These are phyloP conservation scores for Kuraishia floccosa DNA, from an alignment of 805 yeast species.

Conservation along the genomic window DNA sequence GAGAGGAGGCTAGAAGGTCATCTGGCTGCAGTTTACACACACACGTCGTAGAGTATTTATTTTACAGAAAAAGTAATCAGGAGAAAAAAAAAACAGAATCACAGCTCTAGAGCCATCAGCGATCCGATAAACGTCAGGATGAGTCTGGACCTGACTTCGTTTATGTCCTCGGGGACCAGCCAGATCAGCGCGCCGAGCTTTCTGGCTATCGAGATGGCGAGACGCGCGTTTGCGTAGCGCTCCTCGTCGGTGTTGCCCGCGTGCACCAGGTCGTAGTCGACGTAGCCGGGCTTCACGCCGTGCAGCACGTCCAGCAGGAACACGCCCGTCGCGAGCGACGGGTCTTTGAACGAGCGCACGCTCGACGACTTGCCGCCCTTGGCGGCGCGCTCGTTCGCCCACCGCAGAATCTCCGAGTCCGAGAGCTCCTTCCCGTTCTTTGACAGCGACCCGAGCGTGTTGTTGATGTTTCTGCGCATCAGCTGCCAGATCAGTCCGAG, in stretches of 20 bases:
- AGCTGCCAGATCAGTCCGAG: slow-evolving; percentile 96
- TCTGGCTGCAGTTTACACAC: too few species aligned
- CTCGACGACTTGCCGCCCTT: slow-evolving; percentile 74
- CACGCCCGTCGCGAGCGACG: slow-evolving; percentile 62
- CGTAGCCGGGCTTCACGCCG: slow-evolving; percentile 96
- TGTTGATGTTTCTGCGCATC: slow-evolving; percentile 90
- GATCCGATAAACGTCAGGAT: slow-evolving; percentile 93
- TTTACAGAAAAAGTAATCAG: background rate
- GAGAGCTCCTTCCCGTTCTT: slow-evolving; percentile 65
- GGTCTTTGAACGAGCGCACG: slow-evolving; percentile 80
- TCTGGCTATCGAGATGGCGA: slow-evolving; percentile 97
- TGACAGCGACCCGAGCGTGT: slow-evolving; percentile 66
- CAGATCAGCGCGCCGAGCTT: slow-evolving; percentile 95
- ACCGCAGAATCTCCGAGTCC: slow-evolving; percentile 78
- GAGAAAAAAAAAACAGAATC: background rate
- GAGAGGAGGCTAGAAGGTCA: too few species aligned
- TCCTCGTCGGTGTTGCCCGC: slow-evolving; percentile 77
- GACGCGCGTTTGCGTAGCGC: slow-evolving; percentile 84
- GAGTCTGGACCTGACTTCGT: slow-evolving; percentile 89
- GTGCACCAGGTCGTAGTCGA: slow-evolving; percentile 85
- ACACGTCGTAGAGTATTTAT: too few species aligned
- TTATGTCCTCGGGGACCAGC: slow-evolving; percentile 99
- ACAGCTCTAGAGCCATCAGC: slow-evolving; percentile 61
- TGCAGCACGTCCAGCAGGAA: slow-evolving; percentile 83
- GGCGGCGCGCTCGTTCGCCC: slow-evolving; percentile 83